Evolutionary conservation across 768 basidiomycete species (phyloP).

Genomic region (Amanita rubescens): DNA sequence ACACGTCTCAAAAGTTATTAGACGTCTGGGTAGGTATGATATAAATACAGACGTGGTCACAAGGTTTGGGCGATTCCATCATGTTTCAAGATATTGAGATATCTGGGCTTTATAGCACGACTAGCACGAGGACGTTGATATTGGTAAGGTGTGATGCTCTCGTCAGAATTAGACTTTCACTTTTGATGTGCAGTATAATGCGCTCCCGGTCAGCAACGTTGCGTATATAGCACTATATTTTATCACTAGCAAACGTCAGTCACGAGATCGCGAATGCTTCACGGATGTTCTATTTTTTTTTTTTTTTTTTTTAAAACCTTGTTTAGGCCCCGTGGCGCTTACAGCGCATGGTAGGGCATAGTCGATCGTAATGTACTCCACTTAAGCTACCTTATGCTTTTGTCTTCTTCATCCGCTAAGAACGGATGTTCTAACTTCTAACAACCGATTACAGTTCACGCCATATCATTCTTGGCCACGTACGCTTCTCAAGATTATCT

Average conservation of each 20-base stretch:
- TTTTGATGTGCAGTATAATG: slow-evolving; percentile 46
- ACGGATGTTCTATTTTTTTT: no score
- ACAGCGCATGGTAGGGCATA: no score
- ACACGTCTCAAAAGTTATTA: slow-evolving; percentile 11
- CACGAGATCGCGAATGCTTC: not conserved
- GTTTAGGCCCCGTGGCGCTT: no score
- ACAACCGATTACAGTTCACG: slow-evolving; percentile 40
- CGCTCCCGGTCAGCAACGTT: slow-evolving; percentile 45
- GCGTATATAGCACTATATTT: slow-evolving; percentile 59
- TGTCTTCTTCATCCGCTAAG: no score
- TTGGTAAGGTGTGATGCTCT: slow-evolving; percentile 32
- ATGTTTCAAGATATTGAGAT: slow-evolving; percentile 1
- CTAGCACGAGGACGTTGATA: slow-evolving; percentile 45
- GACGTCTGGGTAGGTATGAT: slow-evolving; percentile 49
- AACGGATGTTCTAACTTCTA: no score
- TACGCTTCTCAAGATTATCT: not conserved
- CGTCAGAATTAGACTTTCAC: not conserved
- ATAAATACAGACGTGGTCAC: slow-evolving; percentile 62
- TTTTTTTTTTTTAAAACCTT: no score
- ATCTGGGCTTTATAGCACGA: slow-evolving; percentile 22
- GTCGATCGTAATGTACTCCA: no score
- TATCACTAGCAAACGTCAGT: slow-evolving; percentile 56
- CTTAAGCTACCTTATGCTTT: no score
- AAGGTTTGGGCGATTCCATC: slow-evolving; percentile 29
- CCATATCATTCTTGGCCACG: slow-evolving; percentile 32